Conservation (phyloP, 2,329 filamentous ascomycete species). For the Sporothrix mexicana region DNA sequence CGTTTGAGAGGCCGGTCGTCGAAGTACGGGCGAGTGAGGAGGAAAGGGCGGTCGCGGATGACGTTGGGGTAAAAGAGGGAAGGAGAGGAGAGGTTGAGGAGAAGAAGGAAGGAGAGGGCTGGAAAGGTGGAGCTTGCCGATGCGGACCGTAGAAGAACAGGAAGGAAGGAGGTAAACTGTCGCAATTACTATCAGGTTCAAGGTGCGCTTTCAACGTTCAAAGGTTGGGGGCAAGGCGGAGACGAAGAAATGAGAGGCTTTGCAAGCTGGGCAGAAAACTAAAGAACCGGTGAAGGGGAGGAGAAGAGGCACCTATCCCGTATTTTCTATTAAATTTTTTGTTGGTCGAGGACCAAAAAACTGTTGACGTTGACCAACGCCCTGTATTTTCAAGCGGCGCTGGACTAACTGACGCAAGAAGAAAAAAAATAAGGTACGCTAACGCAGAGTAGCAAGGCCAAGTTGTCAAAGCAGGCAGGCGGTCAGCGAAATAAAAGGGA, state of each 20-base stretch:
- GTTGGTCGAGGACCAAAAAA: constrained; percentile 19
- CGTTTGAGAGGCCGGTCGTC: background rate
- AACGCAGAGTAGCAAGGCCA: constrained; percentile 6
- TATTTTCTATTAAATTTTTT: constrained; percentile 9
- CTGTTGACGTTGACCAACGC: constrained; percentile 30
- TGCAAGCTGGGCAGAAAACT: background rate
- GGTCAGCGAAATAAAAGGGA: background rate
- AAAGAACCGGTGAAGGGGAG: constrained; percentile 22
- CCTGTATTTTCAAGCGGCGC: constrained; percentile 13
- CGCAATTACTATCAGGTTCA: constrained; percentile 11
- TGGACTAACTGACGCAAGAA: constrained; percentile 21
- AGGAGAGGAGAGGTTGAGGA: background rate
- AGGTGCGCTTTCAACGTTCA: background rate
- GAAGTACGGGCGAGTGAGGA: background rate
- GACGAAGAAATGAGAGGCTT: background rate
- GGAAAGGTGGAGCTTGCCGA: constrained; percentile 21
- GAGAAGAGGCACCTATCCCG: constrained; percentile 13
- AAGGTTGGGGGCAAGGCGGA: background rate
- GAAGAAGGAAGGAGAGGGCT: background rate
- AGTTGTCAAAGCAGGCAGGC: constrained; percentile 9
- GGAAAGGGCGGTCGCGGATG: background rate
- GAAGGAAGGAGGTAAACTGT: constrained; percentile 11
- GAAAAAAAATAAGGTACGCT: constrained; percentile 14
- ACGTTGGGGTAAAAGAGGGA: background rate
- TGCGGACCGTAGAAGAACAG: background rate